Base-by-base conservation (phyloP, 192 early-diverging fungal species). In the Jimgerdemannia flammicorona region DNA sequence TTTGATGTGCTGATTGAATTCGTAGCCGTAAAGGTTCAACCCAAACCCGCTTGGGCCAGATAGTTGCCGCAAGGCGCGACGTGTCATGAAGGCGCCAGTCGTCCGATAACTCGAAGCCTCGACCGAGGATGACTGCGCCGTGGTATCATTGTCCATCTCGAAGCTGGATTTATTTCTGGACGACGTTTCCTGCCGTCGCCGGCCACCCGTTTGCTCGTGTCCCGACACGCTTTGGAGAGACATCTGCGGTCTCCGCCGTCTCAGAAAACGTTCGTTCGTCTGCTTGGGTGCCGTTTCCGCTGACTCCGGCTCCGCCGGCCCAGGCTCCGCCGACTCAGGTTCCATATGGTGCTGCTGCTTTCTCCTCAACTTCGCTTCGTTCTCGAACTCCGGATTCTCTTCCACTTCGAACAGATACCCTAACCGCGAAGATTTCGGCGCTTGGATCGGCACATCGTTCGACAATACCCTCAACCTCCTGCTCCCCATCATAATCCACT, bases 401-500 rank as follows among this genome's bases (percentile, higher is more conserved):
- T 68, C 67, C 6, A 68, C 29, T 19, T 20, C 40, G 29, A 68
- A 68, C 40, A 68, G 19, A 41, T 68, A 59, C 8, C 49, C 49
- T 14, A 9, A 68, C 6, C 67, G 67, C 7, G 7, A 14, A 19
- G 19, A 9, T 68, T 19, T 18, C 2, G 6, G 7, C 6, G 67
- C 19, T 10, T 41, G 7, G 2, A 7, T 68, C 67, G 19, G 67
- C 2, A 68, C 67, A 8, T 68, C 40, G 2, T 72, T 18, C 3
- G 74, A 43, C 11, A 77, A 65, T 43, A 90, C 66, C 40, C 87
- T 59, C 14, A 59, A 59, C 14, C 49, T 75, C 20, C 76, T 71
- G 70, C 87, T 88, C 17, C 82, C 87, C 42, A 85, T 83, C 9
- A 79, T 77, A 29, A 90, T 75, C 88, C 88, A 90, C 72, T 90